Conservation (phyloP, 495 filamentous ascomycete species). For the Tuber calosporum region DNA sequence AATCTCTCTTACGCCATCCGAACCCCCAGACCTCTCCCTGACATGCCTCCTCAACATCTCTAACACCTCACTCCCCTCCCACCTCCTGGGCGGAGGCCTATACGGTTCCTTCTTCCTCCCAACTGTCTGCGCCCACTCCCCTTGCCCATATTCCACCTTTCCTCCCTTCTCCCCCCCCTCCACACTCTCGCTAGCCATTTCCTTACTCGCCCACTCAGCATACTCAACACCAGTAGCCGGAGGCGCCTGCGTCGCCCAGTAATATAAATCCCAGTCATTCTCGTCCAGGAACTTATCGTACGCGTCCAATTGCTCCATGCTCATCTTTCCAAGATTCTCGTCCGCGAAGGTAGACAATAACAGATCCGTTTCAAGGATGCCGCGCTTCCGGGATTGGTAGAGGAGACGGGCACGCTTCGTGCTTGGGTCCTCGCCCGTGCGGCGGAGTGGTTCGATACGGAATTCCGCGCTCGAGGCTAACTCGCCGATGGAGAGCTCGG, state of each 20-base stretch:
- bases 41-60: constrained; percentile 73
- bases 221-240: constrained; percentile 46
- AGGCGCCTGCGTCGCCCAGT: constrained; percentile 95
- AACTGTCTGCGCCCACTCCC: constrained; percentile 95
- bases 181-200: constrained; percentile 13
- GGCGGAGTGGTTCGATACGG: constrained; percentile 77
- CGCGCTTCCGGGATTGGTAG: constrained; percentile 95
- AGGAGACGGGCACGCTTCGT: constrained; percentile 86
- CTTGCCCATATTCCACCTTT: constrained; percentile 43
- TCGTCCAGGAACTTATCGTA: constrained; percentile 96
- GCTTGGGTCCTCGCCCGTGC: constrained; percentile 67
- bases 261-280: constrained; percentile 99
- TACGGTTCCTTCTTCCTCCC: constrained; percentile 93
- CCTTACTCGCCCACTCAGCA: constrained; percentile 19
- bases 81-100: constrained; percentile 75
- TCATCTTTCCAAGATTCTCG: constrained; percentile 65
- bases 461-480: constrained; percentile 76
- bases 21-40: constrained; percentile 38
- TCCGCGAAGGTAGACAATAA: constrained; percentile 94
- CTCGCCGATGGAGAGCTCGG: constrained; percentile 85
- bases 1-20: constrained; percentile 15
- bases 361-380: constrained; percentile 90
- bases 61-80: constrained; percentile 75
- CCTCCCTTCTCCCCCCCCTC: constrained; percentile 41
- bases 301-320: constrained; percentile 61